These are phyloP conservation scores for Coemansia sp. DNA, from an alignment of 192 early-diverging fungal species.

Conservation along the genomic window DNA sequence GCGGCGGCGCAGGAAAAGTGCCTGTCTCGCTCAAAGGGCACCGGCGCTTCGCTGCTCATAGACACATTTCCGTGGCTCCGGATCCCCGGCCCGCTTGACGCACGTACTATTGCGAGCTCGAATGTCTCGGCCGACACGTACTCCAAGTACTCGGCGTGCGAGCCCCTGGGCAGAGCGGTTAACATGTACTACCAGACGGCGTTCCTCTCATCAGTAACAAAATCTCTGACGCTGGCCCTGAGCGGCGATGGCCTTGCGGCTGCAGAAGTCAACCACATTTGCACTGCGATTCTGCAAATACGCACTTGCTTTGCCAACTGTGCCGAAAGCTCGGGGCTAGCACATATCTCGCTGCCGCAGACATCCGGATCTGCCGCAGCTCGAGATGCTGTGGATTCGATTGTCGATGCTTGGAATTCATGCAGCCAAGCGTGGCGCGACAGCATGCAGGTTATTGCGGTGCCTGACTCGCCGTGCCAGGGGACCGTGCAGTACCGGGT, in stretches of 20 bases:
- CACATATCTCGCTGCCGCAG: conserved; percentile 24
- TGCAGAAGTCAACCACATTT: conserved; percentile 3
- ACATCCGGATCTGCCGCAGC: conserved; percentile 3
- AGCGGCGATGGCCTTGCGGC: conserved; percentile 22
- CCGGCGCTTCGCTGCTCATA: conserved; percentile 31
- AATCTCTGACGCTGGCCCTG: conserved; percentile 22
- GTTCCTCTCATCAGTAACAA: conserved; percentile 24
- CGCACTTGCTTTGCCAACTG: conserved; percentile 28
- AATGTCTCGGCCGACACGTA: not conserved
- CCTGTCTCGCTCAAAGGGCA: conserved; percentile 13
- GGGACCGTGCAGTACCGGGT: conserved; percentile 7
- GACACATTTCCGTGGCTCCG: conserved; percentile 47
- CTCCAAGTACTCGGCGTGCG: conserved; percentile 3
- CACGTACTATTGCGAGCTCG: conserved; percentile 13
- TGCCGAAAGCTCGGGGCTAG: conserved; percentile 20
- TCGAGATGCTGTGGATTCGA: not conserved
- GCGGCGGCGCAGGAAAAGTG: conserved; percentile 16
- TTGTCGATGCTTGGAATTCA: conserved; percentile 21
- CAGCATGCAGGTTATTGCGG: conserved; percentile 9
- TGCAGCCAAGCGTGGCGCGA: conserved; percentile 28
- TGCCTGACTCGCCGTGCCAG: conserved; percentile 31
- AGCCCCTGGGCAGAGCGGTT: conserved; percentile 35
- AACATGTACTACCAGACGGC: conserved; percentile 39
- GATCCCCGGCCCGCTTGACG: conserved; percentile 32
- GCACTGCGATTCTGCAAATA: conserved; percentile 30